Evolutionary conservation across 2,329 filamentous ascomycete species (phyloP), one percentile per base, ranked within the genome.

Genomic region (Pseudonectria buxi): DNA sequence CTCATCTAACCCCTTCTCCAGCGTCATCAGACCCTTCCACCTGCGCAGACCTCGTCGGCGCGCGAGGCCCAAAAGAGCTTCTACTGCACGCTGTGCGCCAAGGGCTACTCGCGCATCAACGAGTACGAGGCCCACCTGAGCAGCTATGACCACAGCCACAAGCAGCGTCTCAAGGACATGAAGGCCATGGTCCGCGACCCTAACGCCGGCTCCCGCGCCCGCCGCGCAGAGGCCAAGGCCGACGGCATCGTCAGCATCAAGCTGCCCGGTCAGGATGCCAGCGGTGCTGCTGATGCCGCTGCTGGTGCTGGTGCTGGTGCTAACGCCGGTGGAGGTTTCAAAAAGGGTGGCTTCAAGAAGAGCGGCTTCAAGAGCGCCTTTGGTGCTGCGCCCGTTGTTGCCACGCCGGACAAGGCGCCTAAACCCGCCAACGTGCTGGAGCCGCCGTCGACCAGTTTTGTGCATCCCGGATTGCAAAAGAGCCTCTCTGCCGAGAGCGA

Each of bases 91-190:
- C 76, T 96, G 36, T 96, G 92, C 68, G 80, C 83, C 45, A 96
- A 96, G 65, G 90, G 89, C 51, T 98, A 96, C 64, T 80, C 82
- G 2, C 87, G 92, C 37, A 90, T 94, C 73, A 90, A 94, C 57
- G 90, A 96, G 59, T 95, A 94, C 60, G 90, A 96, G 62, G 83
- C 89, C 7, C 92, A 98, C 60, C 85, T 95, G 37, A 81, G 81
- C 45, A 92, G 85, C 53, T 96, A 96, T 62, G 92, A 96, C 57
- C 92, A 98, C 64, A 85, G 86, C 51, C 92, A 98, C 63, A 89
- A 88, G 59, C 88, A 94, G 66, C 83, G 86, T 32, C 75, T 89
- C 39, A 86, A 86, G 62, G 85, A 92, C 53, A 88, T 90, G 84
- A 87, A 87, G 63, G 80, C 84, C 53, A 82, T 89, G 69, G 80